phyloP scores from a whole-genome alignment of 2,329 filamentous ascomycete species.

The Cladosporium oxysporum region DNA sequence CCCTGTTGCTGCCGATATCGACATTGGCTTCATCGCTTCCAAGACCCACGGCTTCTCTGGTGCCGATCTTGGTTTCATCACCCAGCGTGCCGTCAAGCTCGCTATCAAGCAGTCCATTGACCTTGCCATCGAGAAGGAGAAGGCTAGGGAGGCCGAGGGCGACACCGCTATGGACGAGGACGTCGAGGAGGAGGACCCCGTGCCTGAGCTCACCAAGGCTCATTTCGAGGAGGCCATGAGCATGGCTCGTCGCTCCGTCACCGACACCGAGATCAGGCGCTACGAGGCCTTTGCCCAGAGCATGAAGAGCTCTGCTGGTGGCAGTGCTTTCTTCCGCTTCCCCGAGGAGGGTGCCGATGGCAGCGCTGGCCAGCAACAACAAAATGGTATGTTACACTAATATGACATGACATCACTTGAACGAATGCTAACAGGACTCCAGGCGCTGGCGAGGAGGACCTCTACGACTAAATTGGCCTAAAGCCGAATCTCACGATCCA shows the following conservation, averaged over 20 bases:
- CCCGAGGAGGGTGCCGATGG: constrained; percentile 59
- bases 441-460: constrained; percentile 92
- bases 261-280: constrained; percentile 93
- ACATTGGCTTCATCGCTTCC: constrained; percentile 87
- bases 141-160: constrained; percentile 79
- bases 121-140: constrained; percentile 82
- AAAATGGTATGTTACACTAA: constrained; percentile 40
- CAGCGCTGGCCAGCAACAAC: constrained; percentile 35
- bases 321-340: constrained; percentile 94
- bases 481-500: constrained; percentile 5
- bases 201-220: constrained; percentile 90
- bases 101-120: constrained; percentile 97
- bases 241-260: constrained; percentile 88
- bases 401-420: constrained; percentile 23
- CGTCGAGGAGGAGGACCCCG: constrained; percentile 75
- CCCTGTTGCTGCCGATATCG: constrained; percentile 81
- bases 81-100: constrained; percentile 97
- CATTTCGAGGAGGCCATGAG: constrained; percentile 99
- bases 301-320: constrained; percentile 97
- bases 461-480: constrained; percentile 72
- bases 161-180: constrained; percentile 80
- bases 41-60: constrained; percentile 99
- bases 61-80: constrained; percentile 99
- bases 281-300: constrained; percentile 99
- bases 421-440: constrained; percentile 42